Percentiles rank a stretch among this genome's conserved stretches.
Conservation (phyloP, 2,329 filamentous ascomycete species). For the Zymoseptoria ardabiliae region DNA sequence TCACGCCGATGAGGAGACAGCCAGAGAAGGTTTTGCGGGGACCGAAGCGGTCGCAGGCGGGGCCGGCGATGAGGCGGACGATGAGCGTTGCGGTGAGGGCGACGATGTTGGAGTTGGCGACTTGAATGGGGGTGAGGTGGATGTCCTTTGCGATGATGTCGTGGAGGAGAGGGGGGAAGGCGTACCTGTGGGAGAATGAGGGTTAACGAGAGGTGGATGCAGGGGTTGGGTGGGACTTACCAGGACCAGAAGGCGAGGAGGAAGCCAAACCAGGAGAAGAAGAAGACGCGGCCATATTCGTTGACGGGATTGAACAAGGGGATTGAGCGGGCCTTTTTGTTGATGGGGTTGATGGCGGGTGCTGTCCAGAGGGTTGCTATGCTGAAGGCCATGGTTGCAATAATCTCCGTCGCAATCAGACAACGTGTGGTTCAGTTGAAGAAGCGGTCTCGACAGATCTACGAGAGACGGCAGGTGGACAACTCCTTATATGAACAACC, state of each 20-base stretch:
- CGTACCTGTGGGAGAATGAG: slow-evolving; percentile 54
- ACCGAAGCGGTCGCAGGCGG: slow-evolving; percentile 78
- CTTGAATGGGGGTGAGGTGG: slow-evolving; percentile 58
- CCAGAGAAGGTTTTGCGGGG: slow-evolving; percentile 72
- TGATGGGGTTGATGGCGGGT: slow-evolving; percentile 76
- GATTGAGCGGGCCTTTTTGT: slow-evolving; percentile 71
- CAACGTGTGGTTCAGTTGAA: neutral
- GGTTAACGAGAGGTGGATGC: neutral
- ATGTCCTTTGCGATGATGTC: slow-evolving; percentile 76
- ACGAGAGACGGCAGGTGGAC: neutral
- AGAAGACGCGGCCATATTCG: slow-evolving; percentile 78
- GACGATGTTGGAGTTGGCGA: slow-evolving; percentile 86
- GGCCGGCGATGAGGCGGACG: slow-evolving; percentile 69
- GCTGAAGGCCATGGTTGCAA: slow-evolving; percentile 15
- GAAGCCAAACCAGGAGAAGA: slow-evolving; percentile 83
- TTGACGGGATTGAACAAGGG: slow-evolving; percentile 72
- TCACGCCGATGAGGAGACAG: slow-evolving; percentile 67
- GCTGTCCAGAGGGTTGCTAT: slow-evolving; percentile 37
- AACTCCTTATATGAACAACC: neutral
- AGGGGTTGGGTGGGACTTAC: slow-evolving; percentile 31
- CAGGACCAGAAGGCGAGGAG: slow-evolving; percentile 83
- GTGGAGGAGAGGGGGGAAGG: slow-evolving; percentile 75
- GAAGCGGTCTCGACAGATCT: neutral
- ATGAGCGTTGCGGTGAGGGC: slow-evolving; percentile 68
- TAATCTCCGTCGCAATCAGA: neutral